Conservation (phyloP, 805 yeast genomes). For the Metschnikowia chrysomelidarum region DNA sequence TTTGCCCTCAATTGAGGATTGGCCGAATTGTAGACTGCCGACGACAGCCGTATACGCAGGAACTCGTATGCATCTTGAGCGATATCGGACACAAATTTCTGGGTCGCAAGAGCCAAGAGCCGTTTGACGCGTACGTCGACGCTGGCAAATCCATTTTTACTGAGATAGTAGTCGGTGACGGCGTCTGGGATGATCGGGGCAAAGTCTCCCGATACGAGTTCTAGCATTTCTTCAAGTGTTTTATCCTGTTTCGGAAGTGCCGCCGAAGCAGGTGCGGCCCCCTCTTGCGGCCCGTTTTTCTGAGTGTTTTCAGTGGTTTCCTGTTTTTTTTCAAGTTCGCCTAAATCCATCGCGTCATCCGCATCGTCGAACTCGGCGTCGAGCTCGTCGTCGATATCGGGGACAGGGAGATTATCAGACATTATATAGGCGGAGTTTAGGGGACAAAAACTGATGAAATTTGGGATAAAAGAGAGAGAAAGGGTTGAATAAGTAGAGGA, state of each 20-base stretch:
- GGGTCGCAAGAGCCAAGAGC: slow-evolving; percentile 89
- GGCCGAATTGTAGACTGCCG: slow-evolving; percentile 79
- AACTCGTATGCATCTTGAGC: slow-evolving; percentile 97
- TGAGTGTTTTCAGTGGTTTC: background rate
- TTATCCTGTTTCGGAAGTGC: slow-evolving; percentile 76
- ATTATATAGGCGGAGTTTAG: too few species aligned
- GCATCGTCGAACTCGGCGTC: slow-evolving; percentile 26
- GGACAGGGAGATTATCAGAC: too few species aligned
- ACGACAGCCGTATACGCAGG: slow-evolving; percentile 84
- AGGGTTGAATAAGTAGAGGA: too few species aligned
- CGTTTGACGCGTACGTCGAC: slow-evolving; percentile 73
- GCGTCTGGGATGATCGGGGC: slow-evolving; percentile 97
- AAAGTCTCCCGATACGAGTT: slow-evolving; percentile 82
- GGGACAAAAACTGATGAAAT: too few species aligned
- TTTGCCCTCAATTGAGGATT: slow-evolving; percentile 86
- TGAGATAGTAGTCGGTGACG: slow-evolving; percentile 87
- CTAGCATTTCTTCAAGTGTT: slow-evolving; percentile 77
- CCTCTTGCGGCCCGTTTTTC: background rate
- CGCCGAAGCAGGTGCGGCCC: slow-evolving; percentile 30
- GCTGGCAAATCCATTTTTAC: slow-evolving; percentile 81
- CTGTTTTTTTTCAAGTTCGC: background rate
- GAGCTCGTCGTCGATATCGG: slow-evolving; percentile 18
- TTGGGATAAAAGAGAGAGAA: too few species aligned
- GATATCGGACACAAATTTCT: slow-evolving; percentile 88
- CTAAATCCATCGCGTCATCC: slow-evolving; percentile 12